Evolutionary conservation across 495 filamentous ascomycete species (phyloP), one percentile per base, ranked within the genome.

Genomic region (Penicillium coprophilum): DNA sequence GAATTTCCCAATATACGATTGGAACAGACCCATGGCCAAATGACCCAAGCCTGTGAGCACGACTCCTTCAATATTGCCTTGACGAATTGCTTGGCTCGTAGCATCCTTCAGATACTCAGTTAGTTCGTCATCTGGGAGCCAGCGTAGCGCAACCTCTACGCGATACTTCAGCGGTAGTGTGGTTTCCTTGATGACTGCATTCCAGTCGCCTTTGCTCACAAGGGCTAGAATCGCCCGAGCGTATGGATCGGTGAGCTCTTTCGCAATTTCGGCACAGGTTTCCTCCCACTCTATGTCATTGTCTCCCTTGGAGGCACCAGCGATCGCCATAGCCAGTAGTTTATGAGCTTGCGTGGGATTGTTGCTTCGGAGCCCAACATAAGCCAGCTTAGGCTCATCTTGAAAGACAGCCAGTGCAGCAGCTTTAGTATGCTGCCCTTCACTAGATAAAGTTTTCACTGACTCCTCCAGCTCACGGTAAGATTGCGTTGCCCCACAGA

Each of bases 171-270:
- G 80, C 1, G 94, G 91, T 0, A 98, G 80, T 30, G 91, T 90
- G 4, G 79, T 77, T 67, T 97, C 92, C 48, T 89, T 81, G 53
- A 90, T 83, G 20, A 97, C 90, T 11, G 83, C 83, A 27, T 83
- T 76, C 94, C 94, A 97, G 67, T 95, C 83, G 8, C 91, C 91
- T 21, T 88, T 91, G 47, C 89, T 86, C 48, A 97, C 91, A 50
- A 91, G 85, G n/a, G 90, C 86, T n/a, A 96, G 88, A 51, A 98
- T 87, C 0, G 92, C 92, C 48, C 92, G 85, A 10, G 94, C 82
- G 64, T 96, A 97, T 0, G 92, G 90, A 61, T 98, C 94, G 0
- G 80, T 79, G 12, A 87, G 77, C 55, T 87, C 82, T 40, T 82
- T 81, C 24, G 81, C 81, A 66, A 90, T 86, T 58, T 85, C 84